Evolutionary conservation across 352 stramenopile genomes (phyloP).

Genomic region (Globisporangium cylindrosporum): DNA sequence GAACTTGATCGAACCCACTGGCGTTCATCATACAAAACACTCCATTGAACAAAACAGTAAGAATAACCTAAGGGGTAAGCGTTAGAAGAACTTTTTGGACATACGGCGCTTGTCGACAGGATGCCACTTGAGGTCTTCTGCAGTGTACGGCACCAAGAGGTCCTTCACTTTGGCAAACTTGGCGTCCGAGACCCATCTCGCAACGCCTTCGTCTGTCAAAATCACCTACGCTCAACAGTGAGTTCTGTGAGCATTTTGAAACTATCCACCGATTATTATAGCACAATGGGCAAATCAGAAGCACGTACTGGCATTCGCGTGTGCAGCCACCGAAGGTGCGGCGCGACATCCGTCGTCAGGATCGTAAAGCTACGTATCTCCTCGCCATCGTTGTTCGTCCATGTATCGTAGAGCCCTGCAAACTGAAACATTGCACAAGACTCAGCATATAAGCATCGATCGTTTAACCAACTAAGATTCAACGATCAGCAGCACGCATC

Average conservation of each 20-base stretch:
- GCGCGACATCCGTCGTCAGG: conserved; percentile 71
- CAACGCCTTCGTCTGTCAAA: conserved; percentile 55
- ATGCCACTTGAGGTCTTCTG: conserved; percentile 63
- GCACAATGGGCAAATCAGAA: not conserved
- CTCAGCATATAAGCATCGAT: not conserved
- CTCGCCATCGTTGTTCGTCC: conserved; percentile 61
- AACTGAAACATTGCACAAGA: conserved; percentile 35
- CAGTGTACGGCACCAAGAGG: conserved; percentile 49
- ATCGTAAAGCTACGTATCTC: conserved; percentile 84
- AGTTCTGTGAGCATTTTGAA: not conserved
- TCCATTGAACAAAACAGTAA: not conserved
- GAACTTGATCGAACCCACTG: conserved; percentile 75
- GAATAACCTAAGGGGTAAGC: no score
- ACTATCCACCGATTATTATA: not conserved
- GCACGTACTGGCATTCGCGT: conserved; percentile 72
- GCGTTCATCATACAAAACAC: not conserved
- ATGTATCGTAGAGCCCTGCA: conserved; percentile 85
- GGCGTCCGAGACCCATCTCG: conserved; percentile 57
- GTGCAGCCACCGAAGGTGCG: conserved; percentile 81
- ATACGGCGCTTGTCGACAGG: conserved; percentile 73
- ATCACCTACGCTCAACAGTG: conserved; percentile 46
- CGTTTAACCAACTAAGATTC: no score
- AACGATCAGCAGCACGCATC: not conserved
- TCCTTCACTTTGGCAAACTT: conserved; percentile 59
- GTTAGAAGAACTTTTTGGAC: not conserved